phyloP scores from a whole-genome alignment of 129 eudicot species.

The Escallonia herrerae region DNA sequence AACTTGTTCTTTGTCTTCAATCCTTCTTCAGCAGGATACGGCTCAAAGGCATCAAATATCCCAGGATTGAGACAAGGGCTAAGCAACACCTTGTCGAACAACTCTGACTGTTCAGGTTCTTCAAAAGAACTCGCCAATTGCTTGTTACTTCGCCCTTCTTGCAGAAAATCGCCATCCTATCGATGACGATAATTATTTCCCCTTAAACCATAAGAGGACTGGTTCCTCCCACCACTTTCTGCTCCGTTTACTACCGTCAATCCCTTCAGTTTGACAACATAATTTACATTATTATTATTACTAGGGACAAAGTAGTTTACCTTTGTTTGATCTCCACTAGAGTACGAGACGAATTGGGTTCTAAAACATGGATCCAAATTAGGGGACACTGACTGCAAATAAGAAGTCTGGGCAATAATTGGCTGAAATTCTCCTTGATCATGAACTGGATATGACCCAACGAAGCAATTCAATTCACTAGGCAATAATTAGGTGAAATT shows the following conservation, averaged over 20 bases:
- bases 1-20: too few species aligned
- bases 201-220: conserved; percentile 1
- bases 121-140: conserved; percentile 23
- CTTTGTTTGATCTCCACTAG: not conserved
- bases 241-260: not conserved
- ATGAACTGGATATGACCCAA: too few species aligned
- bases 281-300: not conserved
- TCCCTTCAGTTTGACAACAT: too few species aligned
- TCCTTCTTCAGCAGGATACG: too few species aligned
- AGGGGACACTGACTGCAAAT: not conserved
- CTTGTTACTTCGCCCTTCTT: conserved; percentile 29
- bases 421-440: conserved; percentile 7
- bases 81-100: conserved; percentile 42
- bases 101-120: conserved; percentile 22
- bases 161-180: conserved; percentile 14
- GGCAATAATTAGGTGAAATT: too few species aligned
- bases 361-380: not conserved
- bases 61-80: too few species aligned
- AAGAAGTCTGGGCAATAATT: not conserved
- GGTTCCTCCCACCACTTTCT: not conserved
- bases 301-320: too few species aligned
- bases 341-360: not conserved
- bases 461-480: too few species aligned
- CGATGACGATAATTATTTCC: conserved; percentile 31
- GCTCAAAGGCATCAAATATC: too few species aligned